Evolutionary conservation across 805 yeast genomes (phyloP).

Genomic region (Candida tallmaniae): DNA sequence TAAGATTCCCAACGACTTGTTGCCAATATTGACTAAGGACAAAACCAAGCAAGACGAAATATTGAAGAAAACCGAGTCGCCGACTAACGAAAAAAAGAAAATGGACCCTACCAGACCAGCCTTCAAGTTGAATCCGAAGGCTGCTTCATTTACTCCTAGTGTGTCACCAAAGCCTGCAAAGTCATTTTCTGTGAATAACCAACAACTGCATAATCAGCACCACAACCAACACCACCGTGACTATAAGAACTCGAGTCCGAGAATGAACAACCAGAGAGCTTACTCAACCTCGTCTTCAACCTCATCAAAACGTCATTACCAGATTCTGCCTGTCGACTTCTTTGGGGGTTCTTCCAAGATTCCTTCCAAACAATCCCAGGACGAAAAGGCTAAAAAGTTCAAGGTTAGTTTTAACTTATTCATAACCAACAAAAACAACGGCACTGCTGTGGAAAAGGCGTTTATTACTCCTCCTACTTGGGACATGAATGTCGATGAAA

Average conservation of each 20-base stretch:
- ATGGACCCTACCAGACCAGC: slow-evolving; percentile 56
- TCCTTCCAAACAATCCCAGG: slow-evolving; percentile 35
- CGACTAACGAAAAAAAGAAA: slow-evolving; percentile 34
- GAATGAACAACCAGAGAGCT: slow-evolving; percentile 28
- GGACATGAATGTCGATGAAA: slow-evolving; percentile 55
- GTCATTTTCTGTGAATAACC: background rate
- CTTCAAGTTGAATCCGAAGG: slow-evolving; percentile 67
- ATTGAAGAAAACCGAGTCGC: slow-evolving; percentile 25
- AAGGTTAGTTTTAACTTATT: slow-evolving; percentile 49
- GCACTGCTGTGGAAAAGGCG: slow-evolving; percentile 50
- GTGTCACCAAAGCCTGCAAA: slow-evolving; percentile 13
- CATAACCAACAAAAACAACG: slow-evolving; percentile 36
- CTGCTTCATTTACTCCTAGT: slow-evolving; percentile 58
- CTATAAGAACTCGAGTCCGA: slow-evolving; percentile 28
- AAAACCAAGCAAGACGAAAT: slow-evolving; percentile 62
- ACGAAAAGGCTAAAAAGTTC: slow-evolving; percentile 33
- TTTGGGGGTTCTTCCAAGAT: slow-evolving; percentile 36
- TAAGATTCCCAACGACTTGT: slow-evolving; percentile 53
- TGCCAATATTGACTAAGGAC: slow-evolving; percentile 69
- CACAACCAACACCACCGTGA: slow-evolving; percentile 1
- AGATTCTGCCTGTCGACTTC: slow-evolving; percentile 38
- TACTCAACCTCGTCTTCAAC: slow-evolving; percentile 19
- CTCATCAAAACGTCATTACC: slow-evolving; percentile 28
- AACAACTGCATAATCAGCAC: slow-evolving; percentile 1
- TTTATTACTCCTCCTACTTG: slow-evolving; percentile 77